Evolutionary conservation across 2,329 filamentous ascomycete genomes (phyloP).

Genomic region (Fusarium tuaranense): DNA sequence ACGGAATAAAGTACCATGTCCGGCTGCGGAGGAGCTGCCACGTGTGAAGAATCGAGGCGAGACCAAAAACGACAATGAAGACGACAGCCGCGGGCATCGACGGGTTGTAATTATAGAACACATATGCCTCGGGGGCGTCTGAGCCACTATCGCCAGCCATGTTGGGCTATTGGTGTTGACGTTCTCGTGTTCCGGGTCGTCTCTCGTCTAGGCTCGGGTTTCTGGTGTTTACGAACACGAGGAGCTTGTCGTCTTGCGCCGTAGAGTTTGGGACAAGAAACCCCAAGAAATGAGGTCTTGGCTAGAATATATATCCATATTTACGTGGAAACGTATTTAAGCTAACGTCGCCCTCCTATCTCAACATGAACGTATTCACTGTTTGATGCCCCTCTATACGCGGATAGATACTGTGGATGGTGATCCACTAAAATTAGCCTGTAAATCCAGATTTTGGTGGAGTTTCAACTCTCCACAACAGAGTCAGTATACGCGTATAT

Average conservation of each 20-base stretch:
- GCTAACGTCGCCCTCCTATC: neutral
- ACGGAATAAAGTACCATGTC: slow-evolving; percentile 66
- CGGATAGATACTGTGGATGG: slow-evolving; percentile 16
- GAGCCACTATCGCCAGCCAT: slow-evolving; percentile 27
- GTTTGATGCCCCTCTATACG: slow-evolving; percentile 20
- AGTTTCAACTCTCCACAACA: neutral
- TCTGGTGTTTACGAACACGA: neutral
- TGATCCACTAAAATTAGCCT: slow-evolving; percentile 1
- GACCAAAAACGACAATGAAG: slow-evolving; percentile 55
- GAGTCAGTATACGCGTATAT: slow-evolving; percentile 30
- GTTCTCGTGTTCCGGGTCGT: neutral
- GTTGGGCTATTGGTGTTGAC: neutral
- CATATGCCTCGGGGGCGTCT: slow-evolving; percentile 17
- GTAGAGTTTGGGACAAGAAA: neutral
- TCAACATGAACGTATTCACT: neutral
- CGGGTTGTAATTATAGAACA: slow-evolving; percentile 61
- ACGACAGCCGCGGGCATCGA: slow-evolving; percentile 56
- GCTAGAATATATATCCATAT: slow-evolving; percentile 31
- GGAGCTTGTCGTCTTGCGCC: neutral
- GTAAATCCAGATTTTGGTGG: neutral
- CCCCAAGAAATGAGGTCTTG: neutral
- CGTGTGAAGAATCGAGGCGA: slow-evolving; percentile 53
- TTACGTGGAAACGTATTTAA: slow-evolving; percentile 10
- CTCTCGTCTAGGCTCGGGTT: neutral
- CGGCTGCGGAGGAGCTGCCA: slow-evolving; percentile 54